Conservation (phyloP, 495 filamentous ascomycete genomes). For the Tuber microsphaerosporum region DNA sequence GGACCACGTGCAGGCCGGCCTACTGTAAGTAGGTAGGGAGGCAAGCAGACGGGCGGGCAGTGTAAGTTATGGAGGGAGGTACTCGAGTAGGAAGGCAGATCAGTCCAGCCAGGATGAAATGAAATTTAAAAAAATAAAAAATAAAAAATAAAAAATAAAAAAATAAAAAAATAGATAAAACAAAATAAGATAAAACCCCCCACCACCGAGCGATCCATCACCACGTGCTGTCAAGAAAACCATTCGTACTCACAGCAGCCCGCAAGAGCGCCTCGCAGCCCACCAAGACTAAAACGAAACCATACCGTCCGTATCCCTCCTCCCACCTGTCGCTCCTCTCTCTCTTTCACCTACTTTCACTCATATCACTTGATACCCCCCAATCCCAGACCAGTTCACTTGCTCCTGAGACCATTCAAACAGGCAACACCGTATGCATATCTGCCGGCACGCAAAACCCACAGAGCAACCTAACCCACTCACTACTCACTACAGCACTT, state of each 20-base stretch:
- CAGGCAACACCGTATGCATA: background rate
- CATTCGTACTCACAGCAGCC: too few relatives aligned
- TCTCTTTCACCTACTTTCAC: background rate
- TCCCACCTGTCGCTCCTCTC: background rate
- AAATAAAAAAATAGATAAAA: background rate
- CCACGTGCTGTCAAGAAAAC: background rate
- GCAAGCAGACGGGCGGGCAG: background rate
- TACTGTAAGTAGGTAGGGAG: background rate
- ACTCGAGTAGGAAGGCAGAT: background rate
- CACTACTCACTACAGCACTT: background rate
- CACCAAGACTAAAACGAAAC: background rate
- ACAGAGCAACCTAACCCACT: background rate
- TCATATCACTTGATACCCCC: background rate
- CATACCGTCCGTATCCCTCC: background rate
- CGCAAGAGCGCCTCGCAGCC: background rate
- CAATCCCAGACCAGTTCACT: background rate
- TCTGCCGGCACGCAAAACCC: background rate
- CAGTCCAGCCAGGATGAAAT: background rate
- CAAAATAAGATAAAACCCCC: background rate
- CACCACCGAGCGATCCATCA: background rate
- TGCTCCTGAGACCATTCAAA: background rate
- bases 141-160: background rate
- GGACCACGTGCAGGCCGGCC: conserved; percentile 1
- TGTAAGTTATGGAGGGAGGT: background rate
- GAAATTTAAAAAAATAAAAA: background rate